These are phyloP conservation scores for Trametes gibbosa DNA, from an alignment of 768 basidiomycete genomes.

Conservation along the genomic window DNA sequence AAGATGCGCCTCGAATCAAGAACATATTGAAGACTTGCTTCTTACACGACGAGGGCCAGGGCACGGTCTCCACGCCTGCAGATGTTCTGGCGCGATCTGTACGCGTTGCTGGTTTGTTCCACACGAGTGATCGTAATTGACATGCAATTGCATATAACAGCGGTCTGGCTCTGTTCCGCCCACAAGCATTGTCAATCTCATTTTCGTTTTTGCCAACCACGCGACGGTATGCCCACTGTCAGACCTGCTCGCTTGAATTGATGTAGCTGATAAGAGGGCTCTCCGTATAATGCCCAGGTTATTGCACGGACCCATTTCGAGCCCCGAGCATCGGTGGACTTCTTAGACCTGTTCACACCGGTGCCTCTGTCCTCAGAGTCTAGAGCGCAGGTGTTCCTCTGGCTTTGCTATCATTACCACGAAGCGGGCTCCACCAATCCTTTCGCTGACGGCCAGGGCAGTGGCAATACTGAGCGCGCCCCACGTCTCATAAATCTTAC, in stretches of 20 bases:
- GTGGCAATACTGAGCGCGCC: constrained; percentile 26
- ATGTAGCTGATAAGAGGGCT: constrained; percentile 1
- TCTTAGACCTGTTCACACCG: constrained; percentile 45
- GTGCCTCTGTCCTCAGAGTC: constrained; percentile 38
- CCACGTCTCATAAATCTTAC: constrained; percentile 31
- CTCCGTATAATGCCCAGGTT: constrained; percentile 17
- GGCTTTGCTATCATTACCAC: constrained; percentile 47
- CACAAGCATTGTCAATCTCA: constrained; percentile 65
- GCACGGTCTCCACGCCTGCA: constrained; percentile 49
- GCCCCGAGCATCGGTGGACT: constrained; percentile 27
- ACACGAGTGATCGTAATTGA: background rate
- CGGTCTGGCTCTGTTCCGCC: constrained; percentile 53
- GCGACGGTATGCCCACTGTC: constrained; percentile 31
- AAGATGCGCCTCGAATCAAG: constrained; percentile 79
- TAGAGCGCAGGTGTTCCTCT: constrained; percentile 46
- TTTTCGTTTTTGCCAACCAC: constrained; percentile 68
- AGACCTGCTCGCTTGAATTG: background rate
- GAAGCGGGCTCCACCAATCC: constrained; percentile 38
- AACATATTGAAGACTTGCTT: constrained; percentile 64
- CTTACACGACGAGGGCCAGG: constrained; percentile 43
- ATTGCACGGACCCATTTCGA: constrained; percentile 40
- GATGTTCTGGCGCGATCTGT: constrained; percentile 58
- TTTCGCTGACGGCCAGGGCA: constrained; percentile 34
- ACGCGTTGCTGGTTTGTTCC: constrained; percentile 26
- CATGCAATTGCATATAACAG: constrained; percentile 20